Conservation (phyloP, 257 asterid species). For the Eucommia ulmoides region DNA sequence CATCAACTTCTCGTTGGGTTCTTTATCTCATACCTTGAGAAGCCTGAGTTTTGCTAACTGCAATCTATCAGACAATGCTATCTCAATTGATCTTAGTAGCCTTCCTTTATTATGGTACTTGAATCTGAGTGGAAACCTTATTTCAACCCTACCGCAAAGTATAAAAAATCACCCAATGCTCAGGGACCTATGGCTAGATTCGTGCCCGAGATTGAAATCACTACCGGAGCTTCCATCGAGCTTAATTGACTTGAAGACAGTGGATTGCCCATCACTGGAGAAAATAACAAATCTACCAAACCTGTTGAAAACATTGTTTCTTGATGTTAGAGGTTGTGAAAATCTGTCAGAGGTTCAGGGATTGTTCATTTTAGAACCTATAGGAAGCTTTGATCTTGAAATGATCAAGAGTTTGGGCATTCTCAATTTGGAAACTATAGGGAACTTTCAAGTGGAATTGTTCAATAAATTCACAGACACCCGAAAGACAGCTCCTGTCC, state of each 20-base stretch:
- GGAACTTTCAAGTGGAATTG: slow-evolving; percentile 2
- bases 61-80: slow-evolving; percentile 8
- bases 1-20: slow-evolving; percentile 2
- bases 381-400: neutral
- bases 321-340: slow-evolving; percentile 1
- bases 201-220: slow-evolving; percentile 5
- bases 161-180: slow-evolving; percentile 7
- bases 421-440: slow-evolving; percentile 6
- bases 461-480: slow-evolving; percentile 10
- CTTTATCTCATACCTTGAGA: slow-evolving; percentile 7
- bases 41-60: slow-evolving; percentile 11
- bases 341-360: slow-evolving; percentile 11
- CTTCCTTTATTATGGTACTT: slow-evolving; percentile 4
- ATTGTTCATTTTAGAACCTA: slow-evolving; percentile 8
- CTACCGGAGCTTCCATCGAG: no score
- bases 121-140: slow-evolving; percentile 9
- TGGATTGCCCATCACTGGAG: slow-evolving; percentile 9
- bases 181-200: slow-evolving; percentile 10
- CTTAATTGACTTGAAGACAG: slow-evolving; percentile 5
- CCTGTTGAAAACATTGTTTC: slow-evolving; percentile 4
- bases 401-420: slow-evolving; percentile 2
- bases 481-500: neutral
- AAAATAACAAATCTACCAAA: slow-evolving; percentile 9
- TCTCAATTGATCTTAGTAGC: slow-evolving; percentile 3
- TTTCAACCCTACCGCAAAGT: slow-evolving; percentile 6